Percentiles rank a stretch among this genome's conserved stretches.
Evolutionary conservation across 1,139 yeast species (phyloP).

Genomic region (Williopsis jadinii): DNA sequence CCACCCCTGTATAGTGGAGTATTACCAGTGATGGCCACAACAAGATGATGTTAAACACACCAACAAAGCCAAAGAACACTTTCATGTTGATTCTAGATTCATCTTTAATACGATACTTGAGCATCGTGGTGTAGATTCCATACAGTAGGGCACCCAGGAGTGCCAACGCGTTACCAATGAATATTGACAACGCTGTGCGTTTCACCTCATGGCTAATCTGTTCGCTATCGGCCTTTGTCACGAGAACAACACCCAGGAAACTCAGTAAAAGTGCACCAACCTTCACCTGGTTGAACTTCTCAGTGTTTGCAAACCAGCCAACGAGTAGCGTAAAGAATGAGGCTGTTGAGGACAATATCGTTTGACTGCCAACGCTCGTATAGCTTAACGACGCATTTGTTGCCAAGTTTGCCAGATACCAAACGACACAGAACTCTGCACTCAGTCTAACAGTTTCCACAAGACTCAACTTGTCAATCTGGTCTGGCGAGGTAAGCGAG

Average conservation of each 20-base stretch:
- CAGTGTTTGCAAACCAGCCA: conserved; percentile 72
- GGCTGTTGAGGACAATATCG: conserved; percentile 84
- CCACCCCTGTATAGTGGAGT: conserved; percentile 57
- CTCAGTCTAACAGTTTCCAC: conserved; percentile 55
- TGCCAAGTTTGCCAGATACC: conserved; percentile 86
- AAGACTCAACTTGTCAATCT: conserved; percentile 32
- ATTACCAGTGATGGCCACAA: conserved; percentile 78
- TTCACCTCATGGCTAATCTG: conserved; percentile 23
- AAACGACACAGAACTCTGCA: conserved; percentile 72
- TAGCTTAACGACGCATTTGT: conserved; percentile 83
- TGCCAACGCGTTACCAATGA: conserved; percentile 76
- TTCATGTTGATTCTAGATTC: conserved; percentile 78
- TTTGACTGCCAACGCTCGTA: conserved; percentile 90
- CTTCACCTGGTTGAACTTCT: conserved; percentile 57
- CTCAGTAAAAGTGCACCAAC: conserved; percentile 64
- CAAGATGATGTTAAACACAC: conserved; percentile 66
- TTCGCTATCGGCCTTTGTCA: conserved; percentile 54
- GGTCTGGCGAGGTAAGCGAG: conserved; percentile 16
- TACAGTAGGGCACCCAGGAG: conserved; percentile 78
- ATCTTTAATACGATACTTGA: conserved; percentile 64
- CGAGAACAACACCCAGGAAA: conserved; percentile 71
- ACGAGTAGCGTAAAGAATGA: conserved; percentile 84
- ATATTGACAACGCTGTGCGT: conserved; percentile 33
- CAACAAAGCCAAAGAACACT: conserved; percentile 91
- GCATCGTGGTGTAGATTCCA: conserved; percentile 84